Conservation (phyloP, 2,329 filamentous ascomycete species). For the Verticillium nonalfalfae region DNA sequence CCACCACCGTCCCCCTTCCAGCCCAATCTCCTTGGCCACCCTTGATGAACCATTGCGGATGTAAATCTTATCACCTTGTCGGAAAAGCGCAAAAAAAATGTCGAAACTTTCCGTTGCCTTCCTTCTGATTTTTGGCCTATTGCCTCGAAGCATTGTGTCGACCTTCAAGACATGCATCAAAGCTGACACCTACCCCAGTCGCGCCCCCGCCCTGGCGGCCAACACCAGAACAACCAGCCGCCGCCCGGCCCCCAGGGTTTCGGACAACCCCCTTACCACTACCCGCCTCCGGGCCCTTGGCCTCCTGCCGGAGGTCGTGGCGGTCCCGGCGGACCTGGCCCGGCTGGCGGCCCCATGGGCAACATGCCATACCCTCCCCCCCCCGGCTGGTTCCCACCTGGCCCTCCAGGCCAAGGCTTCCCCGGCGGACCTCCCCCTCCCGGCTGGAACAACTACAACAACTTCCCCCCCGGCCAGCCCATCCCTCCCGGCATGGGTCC, state of each 20-base stretch:
- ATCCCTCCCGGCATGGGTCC: conserved; percentile 41
- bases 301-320: conserved; percentile 41
- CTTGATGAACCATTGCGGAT: conserved; percentile 98
- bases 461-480: conserved; percentile 54
- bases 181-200: conserved; percentile 22
- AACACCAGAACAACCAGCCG: conserved; percentile 21
- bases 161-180: not conserved
- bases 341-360: conserved; percentile 52
- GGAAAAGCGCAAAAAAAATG: conserved; percentile 92
- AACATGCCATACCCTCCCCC: conserved; percentile 74
- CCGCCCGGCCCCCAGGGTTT: conserved; percentile 31
- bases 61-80: conserved; percentile 72
- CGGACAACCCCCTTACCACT: conserved; percentile 36
- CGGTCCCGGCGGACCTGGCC: conserved; percentile 37
- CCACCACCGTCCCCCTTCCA: conserved; percentile 6
- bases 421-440: conserved; percentile 61
- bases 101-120: conserved; percentile 99
- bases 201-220: conserved; percentile 29
- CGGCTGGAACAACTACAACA: conserved; percentile 45
- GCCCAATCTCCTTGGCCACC: conserved; percentile 8
- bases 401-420: conserved; percentile 67
- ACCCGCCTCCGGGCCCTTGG: conserved; percentile 49
- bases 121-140: conserved; percentile 70
- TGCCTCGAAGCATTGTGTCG: not conserved
- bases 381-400: conserved; percentile 69